Conservation (phyloP, 192 early-diverging fungal species). For the Mortierella alpina region DNA sequence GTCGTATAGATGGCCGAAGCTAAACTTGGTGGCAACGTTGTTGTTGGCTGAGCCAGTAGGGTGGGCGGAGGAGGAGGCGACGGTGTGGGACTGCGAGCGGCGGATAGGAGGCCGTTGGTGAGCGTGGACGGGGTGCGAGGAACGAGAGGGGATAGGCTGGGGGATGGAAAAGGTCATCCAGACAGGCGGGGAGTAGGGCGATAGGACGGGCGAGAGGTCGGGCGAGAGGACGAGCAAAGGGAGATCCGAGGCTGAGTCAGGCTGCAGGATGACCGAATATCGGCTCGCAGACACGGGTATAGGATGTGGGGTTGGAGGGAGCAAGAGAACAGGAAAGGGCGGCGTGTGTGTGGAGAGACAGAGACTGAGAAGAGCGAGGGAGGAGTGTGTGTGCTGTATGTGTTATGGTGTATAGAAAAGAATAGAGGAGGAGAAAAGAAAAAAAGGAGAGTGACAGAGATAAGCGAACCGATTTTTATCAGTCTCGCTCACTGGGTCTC, state of each 20-base stretch:
- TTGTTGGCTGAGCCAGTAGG: background rate
- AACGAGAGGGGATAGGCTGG: conserved; percentile 52
- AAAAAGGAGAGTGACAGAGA: background rate
- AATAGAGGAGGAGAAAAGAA: background rate
- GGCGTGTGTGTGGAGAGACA: background rate
- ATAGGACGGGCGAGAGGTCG: background rate
- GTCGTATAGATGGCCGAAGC: conserved; percentile 17
- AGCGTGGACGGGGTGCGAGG: conserved; percentile 41
- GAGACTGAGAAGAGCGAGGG: background rate
- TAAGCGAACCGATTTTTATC: background rate
- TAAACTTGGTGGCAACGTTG: conserved; percentile 8
- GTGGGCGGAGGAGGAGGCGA: background rate
- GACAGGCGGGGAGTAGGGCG: background rate
- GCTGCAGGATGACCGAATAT: background rate
- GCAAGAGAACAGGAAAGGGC: conserved; percentile 1
- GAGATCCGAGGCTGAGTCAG: background rate
- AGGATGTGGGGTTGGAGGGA: background rate
- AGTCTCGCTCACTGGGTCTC: too few relatives aligned
- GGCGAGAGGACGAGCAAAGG: background rate
- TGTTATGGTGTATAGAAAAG: background rate
- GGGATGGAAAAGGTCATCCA: conserved; percentile 51
- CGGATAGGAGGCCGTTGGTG: conserved; percentile 46
- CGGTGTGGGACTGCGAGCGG: conserved; percentile 36
- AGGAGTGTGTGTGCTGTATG: background rate
- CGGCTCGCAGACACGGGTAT: background rate